Evolutionary conservation across 306 rosid genomes (phyloP), one percentile per base, ranked within the genome.

Genomic region (Dalbergia cultrata): DNA sequence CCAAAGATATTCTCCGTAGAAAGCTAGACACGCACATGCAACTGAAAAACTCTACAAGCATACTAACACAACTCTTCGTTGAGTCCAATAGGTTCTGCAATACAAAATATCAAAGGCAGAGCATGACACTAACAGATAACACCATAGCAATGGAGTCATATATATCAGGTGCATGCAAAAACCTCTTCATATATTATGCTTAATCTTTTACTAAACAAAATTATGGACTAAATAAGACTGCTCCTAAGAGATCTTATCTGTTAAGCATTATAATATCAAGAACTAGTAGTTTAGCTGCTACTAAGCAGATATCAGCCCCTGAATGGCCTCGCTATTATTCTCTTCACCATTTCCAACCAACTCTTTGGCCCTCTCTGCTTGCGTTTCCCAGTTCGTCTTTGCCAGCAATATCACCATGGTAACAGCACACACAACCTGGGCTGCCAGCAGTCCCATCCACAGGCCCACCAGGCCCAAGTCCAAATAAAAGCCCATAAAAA

Each of bases 401-500:
- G 17, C 6, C 67, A 87, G 50, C 26, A 64, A 54, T 11, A 69
- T 18, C 16, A 74, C 49, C 90, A 84, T 84, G 4, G 44, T 9
- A n/a, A 18, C 74, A 16, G 53, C 76, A 63, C 84, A 73, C 7
- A 72, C 72, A 1, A 62, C 1, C n/a, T 81, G 87, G 52, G 86
- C 84, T 21, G 72, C 79, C 12, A 85, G 45, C 14, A 83, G 61
- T n/a, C 89, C 89, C 41, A 50, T 22, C 79, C 82, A 88, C 4
- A 80, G 78, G 14, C 87, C 86, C 18, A 73, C 5, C 2, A 63
- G 70, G 44, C 87, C 86, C 44, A 71, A n/a, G 0, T 74, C 18
- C 62, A 80, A 14, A 5, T 0, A 8, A 70, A 83, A 85, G 67
- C 62, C 85, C 57, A 52, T 35, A 2, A 64, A 31, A 37, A 60